Conservation (phyloP, 164 flowering plant species). For the Piper betle region DNA sequence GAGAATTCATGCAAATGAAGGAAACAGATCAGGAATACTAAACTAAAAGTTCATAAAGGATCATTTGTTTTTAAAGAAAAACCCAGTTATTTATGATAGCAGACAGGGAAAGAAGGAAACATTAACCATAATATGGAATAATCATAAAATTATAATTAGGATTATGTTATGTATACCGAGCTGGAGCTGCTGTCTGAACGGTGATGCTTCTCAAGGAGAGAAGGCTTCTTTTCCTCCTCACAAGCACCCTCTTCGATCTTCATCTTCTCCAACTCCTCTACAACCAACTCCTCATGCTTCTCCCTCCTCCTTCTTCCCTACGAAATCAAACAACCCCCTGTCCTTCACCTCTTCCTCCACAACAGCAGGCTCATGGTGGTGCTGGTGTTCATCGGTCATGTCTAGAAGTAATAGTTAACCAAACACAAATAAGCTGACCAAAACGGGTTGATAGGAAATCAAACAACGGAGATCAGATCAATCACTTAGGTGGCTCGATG, state of each 20-base stretch:
- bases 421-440: not conserved
- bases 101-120: not conserved
- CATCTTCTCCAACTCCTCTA: constrained; percentile 14
- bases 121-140: not conserved
- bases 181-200: constrained; percentile 40
- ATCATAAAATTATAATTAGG: too few species aligned
- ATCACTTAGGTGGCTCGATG: not conserved
- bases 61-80: not conserved
- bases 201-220: constrained; percentile 45
- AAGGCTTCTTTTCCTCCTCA: constrained; percentile 22
- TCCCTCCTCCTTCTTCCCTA: constrained; percentile 28
- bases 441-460: not conserved
- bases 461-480: not conserved
- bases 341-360: constrained; percentile 26
- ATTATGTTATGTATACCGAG: constrained; percentile 41
- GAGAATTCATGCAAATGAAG: too few species aligned
- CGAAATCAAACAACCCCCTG: constrained; percentile 66
- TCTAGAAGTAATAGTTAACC: not conserved
- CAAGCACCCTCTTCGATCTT: constrained; percentile 13
- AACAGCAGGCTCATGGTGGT: not conserved
- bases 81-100: not conserved
- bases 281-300: constrained; percentile 20
- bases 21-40: too few species aligned
- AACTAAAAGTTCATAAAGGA: not conserved
- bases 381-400: constrained; percentile 5